Evolutionary conservation across 306 rosid species (phyloP).

Genomic region (Sicyos baderoa): DNA sequence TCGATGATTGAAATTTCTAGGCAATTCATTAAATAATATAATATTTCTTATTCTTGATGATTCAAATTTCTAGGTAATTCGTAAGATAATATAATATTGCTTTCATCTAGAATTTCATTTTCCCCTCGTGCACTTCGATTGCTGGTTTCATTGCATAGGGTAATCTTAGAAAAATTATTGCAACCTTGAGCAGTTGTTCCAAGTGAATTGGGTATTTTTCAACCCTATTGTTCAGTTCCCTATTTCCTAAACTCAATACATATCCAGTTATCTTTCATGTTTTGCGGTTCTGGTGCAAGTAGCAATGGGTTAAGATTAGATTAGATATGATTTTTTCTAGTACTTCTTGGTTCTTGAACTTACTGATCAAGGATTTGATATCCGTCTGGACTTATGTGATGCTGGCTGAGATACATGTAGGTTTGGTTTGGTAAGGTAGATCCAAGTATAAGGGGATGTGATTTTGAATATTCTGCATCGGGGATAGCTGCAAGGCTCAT

Average conservation of each 20-base stretch:
- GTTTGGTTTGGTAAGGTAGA: not conserved
- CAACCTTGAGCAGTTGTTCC: not conserved
- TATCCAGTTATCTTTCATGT: not conserved
- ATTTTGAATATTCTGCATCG: not conserved
- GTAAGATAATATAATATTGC: not conserved
- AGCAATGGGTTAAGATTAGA: not conserved
- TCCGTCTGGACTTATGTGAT: not conserved
- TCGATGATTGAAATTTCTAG: no score
- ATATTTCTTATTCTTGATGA: no score
- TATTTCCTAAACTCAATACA: not conserved
- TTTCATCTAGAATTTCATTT: not conserved
- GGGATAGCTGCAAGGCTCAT: not conserved
- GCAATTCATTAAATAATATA: no score
- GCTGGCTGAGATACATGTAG: not conserved
- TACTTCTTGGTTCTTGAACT: not conserved
- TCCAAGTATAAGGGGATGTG: not conserved
- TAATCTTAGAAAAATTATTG: not conserved
- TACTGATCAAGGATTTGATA: not conserved
- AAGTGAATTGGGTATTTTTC: not conserved
- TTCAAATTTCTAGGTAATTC: not conserved
- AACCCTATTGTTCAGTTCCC: not conserved
- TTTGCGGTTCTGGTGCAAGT: not conserved
- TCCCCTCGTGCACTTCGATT: not conserved
- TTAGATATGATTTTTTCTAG: not conserved
- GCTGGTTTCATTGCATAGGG: not conserved